Percentiles rank a stretch among this genome's conserved stretches.
Conservation (phyloP, 345 rosid genomes). For the Geranium brycei region DNA sequence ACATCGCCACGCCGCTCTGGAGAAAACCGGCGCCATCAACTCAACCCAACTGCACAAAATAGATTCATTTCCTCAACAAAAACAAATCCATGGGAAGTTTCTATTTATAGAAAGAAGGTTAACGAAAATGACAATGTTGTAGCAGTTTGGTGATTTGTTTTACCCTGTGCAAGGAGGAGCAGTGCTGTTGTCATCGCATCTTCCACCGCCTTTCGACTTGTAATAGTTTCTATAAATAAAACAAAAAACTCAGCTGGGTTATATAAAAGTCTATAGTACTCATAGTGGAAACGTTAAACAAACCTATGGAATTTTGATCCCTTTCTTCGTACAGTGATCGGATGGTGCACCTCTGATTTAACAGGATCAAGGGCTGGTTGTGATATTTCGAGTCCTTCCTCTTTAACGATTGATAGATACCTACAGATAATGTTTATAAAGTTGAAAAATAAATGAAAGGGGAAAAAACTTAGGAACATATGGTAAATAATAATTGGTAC, state of each 20-base stretch:
- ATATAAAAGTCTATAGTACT: neutral
- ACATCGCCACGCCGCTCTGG: conserved; percentile 84
- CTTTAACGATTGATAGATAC: conserved; percentile 50
- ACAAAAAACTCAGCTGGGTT: neutral
- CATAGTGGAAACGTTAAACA: conserved; percentile 6
- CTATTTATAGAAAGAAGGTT: neutral
- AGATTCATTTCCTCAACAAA: neutral
- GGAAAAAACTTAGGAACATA: too few relatives aligned
- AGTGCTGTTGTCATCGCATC: conserved; percentile 58
- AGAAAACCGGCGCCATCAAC: conserved; percentile 97
- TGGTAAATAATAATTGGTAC: too few relatives aligned
- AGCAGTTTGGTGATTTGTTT: neutral
- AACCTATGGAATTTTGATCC: conserved; percentile 57
- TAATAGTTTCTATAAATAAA: conserved; percentile 48
- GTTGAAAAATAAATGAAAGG: neutral
- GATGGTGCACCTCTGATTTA: conserved; percentile 66
- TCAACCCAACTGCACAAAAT: conserved; percentile 75
- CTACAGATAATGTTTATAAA: conserved; percentile 17
- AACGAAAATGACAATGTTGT: neutral
- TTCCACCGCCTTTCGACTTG: conserved; percentile 62
- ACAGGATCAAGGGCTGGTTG: conserved; percentile 86
- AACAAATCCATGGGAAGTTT: too few relatives aligned
- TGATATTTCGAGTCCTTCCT: conserved; percentile 79
- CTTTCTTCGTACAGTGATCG: conserved; percentile 48
- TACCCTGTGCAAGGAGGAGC: conserved; percentile 92